These are phyloP conservation scores for Mycena sanguinolenta DNA, from an alignment of 768 basidiomycete species.

Conservation along the genomic window DNA sequence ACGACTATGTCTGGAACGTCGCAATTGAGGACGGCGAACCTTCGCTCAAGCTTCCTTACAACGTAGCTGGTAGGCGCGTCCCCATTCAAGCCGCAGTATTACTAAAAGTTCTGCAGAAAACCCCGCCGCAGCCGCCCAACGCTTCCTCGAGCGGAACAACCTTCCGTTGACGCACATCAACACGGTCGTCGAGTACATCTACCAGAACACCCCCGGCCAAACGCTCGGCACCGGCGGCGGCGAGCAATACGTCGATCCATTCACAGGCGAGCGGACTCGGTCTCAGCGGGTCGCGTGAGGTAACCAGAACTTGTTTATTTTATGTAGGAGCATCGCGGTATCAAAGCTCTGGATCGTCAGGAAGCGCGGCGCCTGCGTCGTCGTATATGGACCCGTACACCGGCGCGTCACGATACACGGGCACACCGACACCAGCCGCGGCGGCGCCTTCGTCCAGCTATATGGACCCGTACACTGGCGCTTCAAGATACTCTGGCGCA, in stretches of 20 bases:
- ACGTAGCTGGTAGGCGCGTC: constrained; percentile 75
- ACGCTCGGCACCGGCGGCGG: constrained; percentile 68
- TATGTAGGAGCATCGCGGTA: constrained; percentile 74
- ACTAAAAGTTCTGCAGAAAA: constrained; percentile 73
- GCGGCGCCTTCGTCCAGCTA: constrained; percentile 51
- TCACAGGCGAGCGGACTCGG: constrained; percentile 71
- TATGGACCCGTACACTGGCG: constrained; percentile 80
- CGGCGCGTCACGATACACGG: constrained; percentile 74
- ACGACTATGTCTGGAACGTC: constrained; percentile 99
- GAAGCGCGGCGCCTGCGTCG: constrained; percentile 47
- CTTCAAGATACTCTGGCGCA: constrained; percentile 69
- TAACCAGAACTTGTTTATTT: constrained; percentile 21
- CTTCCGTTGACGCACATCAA: constrained; percentile 88
- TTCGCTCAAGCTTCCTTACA: constrained; percentile 94
- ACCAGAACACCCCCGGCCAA: constrained; percentile 88
- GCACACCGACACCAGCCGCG: constrained; percentile 51
- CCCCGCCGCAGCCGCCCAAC: constrained; percentile 89
- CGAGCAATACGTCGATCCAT: constrained; percentile 86
- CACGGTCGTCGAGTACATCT: constrained; percentile 93
- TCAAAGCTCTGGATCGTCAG: constrained; percentile 55
- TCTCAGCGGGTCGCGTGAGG: constrained; percentile 17
- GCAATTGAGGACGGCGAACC: constrained; percentile 95
- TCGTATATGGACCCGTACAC: constrained; percentile 79
- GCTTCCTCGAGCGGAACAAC: constrained; percentile 87
- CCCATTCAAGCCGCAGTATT: constrained; percentile 3